Evolutionary conservation across 495 filamentous ascomycete species (phyloP), one percentile per base, ranked within the genome.

Genomic region (Articulospora tetracladia): DNA sequence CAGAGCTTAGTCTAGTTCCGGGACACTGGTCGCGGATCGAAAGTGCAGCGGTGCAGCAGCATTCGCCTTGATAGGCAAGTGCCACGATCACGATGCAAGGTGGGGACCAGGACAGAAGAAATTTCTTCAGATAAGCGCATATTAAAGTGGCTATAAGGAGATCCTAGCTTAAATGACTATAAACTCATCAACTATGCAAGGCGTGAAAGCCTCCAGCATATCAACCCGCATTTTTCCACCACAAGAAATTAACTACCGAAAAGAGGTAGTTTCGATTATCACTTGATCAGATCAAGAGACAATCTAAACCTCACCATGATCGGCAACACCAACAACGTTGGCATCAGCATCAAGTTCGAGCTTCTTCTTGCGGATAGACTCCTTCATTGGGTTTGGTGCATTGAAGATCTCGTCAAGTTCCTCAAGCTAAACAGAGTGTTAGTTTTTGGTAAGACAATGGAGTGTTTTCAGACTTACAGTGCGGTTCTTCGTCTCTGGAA

Each of bases 341-440:
- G 52, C 61, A 57, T 65, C 28, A n/a, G 17, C 3, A 51, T 68
- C 64, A 36, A 74, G 58, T 48, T 63, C 62, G 41, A 73, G 67
- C 59, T 74, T 75, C 71, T 71, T 77, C 73, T 82, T 75, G 60
- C 76, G 68, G 62, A 81, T 69, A 39, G 79, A 81, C 67, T 73
- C 76, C 66, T 78, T 80, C 47, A 79, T 75, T 0, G 83, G 83
- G 56, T 83, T 78, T 15, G 59, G 66, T 3, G 74, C 71, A 53
- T 83, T 76, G 67, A 91, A 90, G 55, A 90, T 82, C 61, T 81
- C 79, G 26, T 77, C 75, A 46, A 91, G 67, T 68, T 90, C 85
- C 70, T 90, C 87, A 30, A 91, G 76, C 44, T 66, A 23, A 3
- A 19, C 1, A 24, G 4, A 30, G 7, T 23, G 19, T 61, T 28